These are phyloP conservation scores for Lepidium sativum DNA, from an alignment of 345 rosid species.

Conservation along the genomic window DNA sequence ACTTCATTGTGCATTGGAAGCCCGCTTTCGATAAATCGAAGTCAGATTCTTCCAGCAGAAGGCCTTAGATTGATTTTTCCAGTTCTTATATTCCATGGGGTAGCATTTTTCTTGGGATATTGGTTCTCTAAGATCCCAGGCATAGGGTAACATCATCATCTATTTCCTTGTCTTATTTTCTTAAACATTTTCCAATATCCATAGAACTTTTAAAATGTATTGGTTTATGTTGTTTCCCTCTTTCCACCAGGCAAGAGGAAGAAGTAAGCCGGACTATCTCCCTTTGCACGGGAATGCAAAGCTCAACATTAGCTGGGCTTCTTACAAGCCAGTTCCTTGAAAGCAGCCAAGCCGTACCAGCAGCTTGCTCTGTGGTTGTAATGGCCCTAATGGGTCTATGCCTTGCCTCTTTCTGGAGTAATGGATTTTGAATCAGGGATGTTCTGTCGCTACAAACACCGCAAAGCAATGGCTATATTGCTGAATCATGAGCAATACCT, in stretches of 20 bases:
- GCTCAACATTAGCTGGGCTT: constrained; percentile 90
- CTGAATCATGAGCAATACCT: constrained; percentile 21
- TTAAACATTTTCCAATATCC: neutral
- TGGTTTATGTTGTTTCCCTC: neutral
- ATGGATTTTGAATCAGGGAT: constrained; percentile 56
- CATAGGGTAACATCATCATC: constrained; percentile 41
- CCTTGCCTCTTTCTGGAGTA: constrained; percentile 92
- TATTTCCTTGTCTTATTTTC: neutral
- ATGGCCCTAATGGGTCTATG: constrained; percentile 97
- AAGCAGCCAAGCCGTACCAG: constrained; percentile 82
- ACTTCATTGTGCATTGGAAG: constrained; percentile 89
- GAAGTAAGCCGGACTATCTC: constrained; percentile 85
- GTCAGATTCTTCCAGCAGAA: constrained; percentile 60
- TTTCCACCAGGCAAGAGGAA: constrained; percentile 62
- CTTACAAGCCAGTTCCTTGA: constrained; percentile 83
- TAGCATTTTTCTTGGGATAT: constrained; percentile 73
- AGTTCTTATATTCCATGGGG: constrained; percentile 62
- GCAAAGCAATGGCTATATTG: constrained; percentile 26
- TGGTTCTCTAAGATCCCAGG: constrained; percentile 78
- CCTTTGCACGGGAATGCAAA: constrained; percentile 93
- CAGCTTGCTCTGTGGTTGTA: constrained; percentile 93
- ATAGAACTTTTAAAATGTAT: neutral
- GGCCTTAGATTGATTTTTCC: constrained; percentile 74
- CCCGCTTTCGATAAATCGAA: constrained; percentile 76
- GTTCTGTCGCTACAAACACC: constrained; percentile 34